Evolutionary conservation across 257 asterid genomes (phyloP), one percentile per base, ranked within the genome.

Genomic region (Primulina eburnea): DNA sequence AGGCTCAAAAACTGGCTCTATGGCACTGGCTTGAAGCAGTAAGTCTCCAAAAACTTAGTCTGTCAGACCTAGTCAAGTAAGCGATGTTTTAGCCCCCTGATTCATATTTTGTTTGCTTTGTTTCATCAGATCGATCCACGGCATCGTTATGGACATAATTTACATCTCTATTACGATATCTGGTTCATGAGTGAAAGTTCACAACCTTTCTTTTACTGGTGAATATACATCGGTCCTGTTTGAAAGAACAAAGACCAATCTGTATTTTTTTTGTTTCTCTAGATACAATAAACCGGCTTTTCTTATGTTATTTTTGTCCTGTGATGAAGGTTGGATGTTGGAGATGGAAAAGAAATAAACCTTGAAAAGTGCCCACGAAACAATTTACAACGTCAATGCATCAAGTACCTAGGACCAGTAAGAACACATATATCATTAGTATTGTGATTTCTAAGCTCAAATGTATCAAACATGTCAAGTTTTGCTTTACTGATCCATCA

Each of bases 11-110:
- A 65, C 75, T 84, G 17, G 89, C 89, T 2, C 77, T 84, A 29
- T 87, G 80, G 30, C 87, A 84, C 65, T 84, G 89, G 89, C 78
- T 84, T 60, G 89, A 84, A 82, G 89, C 87, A 47, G 89, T 84
- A 77, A 82, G 85, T 64, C 58, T 24, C 50, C 61, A 37, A 24
- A 28, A 24, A 7, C 12, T 37, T 16, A 34, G 55, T 30, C 33
- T 14, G 38, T 37, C 34, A 28, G 24, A 35, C 35, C 33, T 8
- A 2, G 20, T 21, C 14, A 37, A 64, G 50, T 10, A 8, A 10
- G 57, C 28, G 37, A n/a, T 63, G 10, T 0, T 8, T 60, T 3
- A 20, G 4, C 3, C 33, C 35, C 8, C 14, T 62, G 18, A 2
- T 62, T 62, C 20, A 2, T 55, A 38, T 30, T 68, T 68, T 56